phyloP scores from a whole-genome alignment of 371 early-diverging fungal genomes.

The Mortierella sp. region DNA sequence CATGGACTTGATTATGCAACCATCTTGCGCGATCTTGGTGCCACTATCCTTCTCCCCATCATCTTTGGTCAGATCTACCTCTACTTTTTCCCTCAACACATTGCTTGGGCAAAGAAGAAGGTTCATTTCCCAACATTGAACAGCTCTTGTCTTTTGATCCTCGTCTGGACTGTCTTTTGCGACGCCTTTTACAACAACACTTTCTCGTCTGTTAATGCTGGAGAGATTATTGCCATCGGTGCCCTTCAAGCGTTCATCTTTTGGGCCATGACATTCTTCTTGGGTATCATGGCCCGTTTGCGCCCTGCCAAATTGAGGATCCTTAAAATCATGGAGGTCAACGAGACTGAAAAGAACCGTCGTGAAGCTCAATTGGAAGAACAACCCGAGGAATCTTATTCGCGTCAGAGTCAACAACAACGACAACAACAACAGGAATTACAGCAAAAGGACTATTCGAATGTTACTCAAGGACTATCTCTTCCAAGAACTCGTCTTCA shows the following conservation, averaged over 20 bases:
- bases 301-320: slow-evolving; percentile 47
- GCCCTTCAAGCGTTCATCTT: slow-evolving; percentile 67
- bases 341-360: slow-evolving; percentile 16
- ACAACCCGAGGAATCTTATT: neutral
- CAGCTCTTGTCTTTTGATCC: slow-evolving; percentile 69
- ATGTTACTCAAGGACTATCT: slow-evolving; percentile 15
- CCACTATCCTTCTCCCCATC: slow-evolving; percentile 75
- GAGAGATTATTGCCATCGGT: slow-evolving; percentile 69
- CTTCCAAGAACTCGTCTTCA: slow-evolving; percentile 28
- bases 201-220: slow-evolving; percentile 63
- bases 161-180: slow-evolving; percentile 83
- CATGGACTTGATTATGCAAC: slow-evolving; percentile 65
- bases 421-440: neutral
- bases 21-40: slow-evolving; percentile 70
- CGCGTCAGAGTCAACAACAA: neutral
- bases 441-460: slow-evolving; percentile 5
- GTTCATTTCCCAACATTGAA: slow-evolving; percentile 72
- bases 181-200: slow-evolving; percentile 76
- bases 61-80: slow-evolving; percentile 77
- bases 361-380: slow-evolving; percentile 35
- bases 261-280: slow-evolving; percentile 53
- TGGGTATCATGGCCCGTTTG: slow-evolving; percentile 32
- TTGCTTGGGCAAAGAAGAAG: slow-evolving; percentile 65
- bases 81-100: slow-evolving; percentile 65
- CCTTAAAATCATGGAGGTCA: slow-evolving; percentile 34